phyloP scores from a whole-genome alignment of 768 basidiomycete genomes.

The Boletus bicolor region DNA sequence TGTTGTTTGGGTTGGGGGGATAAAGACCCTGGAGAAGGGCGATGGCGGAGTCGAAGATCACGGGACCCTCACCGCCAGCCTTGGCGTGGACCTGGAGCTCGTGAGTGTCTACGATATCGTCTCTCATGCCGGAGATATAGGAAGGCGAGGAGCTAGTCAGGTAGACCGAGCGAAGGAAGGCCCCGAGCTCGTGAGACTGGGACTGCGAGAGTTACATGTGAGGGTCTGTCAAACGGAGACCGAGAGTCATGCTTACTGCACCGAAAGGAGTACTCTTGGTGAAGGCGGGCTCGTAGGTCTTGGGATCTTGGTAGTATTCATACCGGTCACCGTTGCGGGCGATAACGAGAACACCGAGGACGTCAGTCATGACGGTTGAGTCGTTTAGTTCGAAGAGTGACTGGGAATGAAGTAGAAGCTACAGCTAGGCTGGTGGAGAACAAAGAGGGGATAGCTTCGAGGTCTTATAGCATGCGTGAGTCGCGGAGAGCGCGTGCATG shows the following conservation, averaged over 20 bases:
- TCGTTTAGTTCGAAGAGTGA: conserved; percentile 13
- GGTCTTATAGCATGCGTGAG: conserved; percentile 25
- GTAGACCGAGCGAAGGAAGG: conserved; percentile 61
- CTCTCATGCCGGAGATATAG: conserved; percentile 62
- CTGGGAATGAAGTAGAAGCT: conserved; percentile 17
- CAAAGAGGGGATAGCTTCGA: conserved; percentile 1
- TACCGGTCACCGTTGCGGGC: conserved; percentile 76
- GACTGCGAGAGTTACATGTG: conserved; percentile 37
- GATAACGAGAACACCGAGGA: conserved; percentile 75
- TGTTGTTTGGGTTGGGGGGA: conserved; percentile 74
- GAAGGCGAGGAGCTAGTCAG: conserved; percentile 63
- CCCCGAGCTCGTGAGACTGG: conserved; percentile 65
- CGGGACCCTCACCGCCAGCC: conserved; percentile 79
- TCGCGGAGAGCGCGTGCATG: conserved; percentile 27
- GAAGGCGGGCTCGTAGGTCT: conserved; percentile 57
- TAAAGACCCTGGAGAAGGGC: conserved; percentile 84
- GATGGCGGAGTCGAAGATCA: conserved; percentile 83
- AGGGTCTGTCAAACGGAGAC: not conserved
- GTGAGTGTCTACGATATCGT: conserved; percentile 68
- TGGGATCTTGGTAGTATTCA: conserved; percentile 69
- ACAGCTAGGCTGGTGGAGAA: conserved; percentile 15
- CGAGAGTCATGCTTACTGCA: conserved; percentile 43
- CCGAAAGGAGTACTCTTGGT: conserved; percentile 76
- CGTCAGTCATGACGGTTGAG: conserved; percentile 38
- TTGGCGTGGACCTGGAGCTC: conserved; percentile 78